Conservation (phyloP, 1,139 yeast genomes). For the Pichia sp. region DNA sequence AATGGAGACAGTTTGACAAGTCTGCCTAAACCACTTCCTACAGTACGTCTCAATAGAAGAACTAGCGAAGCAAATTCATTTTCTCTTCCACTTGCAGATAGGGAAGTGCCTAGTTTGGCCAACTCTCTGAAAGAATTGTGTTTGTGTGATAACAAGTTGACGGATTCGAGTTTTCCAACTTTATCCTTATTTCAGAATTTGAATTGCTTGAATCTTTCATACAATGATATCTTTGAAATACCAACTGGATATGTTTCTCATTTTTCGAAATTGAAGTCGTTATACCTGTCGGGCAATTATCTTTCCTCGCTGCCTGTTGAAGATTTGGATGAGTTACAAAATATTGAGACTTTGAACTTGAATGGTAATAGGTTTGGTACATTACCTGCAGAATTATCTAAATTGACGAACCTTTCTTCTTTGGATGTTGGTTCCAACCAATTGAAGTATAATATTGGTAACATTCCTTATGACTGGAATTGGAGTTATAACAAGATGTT, state of each 20-base stretch:
- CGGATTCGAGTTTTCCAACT: slow-evolving; percentile 71
- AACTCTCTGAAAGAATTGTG: slow-evolving; percentile 54
- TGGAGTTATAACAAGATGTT: slow-evolving; percentile 85
- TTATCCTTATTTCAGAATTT: slow-evolving; percentile 58
- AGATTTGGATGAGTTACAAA: slow-evolving; percentile 60
- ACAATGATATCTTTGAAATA: slow-evolving; percentile 78
- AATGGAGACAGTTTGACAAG: slow-evolving; percentile 8
- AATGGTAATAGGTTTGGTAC: slow-evolving; percentile 85
- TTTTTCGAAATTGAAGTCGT: slow-evolving; percentile 53
- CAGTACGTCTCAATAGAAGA: slow-evolving; percentile 18
- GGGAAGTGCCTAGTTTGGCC: slow-evolving; percentile 35
- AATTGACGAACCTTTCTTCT: slow-evolving; percentile 56
- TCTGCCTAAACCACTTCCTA: slow-evolving; percentile 1
- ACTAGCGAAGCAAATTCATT: slow-evolving; percentile 22
- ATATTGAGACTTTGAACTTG: slow-evolving; percentile 58
- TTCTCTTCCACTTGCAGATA: slow-evolving; percentile 11
- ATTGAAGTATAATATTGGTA: slow-evolving; percentile 84
- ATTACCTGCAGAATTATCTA: slow-evolving; percentile 83
- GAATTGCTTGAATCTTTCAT: slow-evolving; percentile 67
- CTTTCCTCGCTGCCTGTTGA: slow-evolving; percentile 80
- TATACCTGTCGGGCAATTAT: slow-evolving; percentile 83
- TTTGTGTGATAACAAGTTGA: slow-evolving; percentile 78
- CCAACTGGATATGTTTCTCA: slow-evolving; percentile 67
- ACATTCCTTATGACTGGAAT: slow-evolving; percentile 97
- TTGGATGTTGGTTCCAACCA: slow-evolving; percentile 92